Base-by-base conservation (phyloP, 805 yeast genomes). In the Candida adriatica region DNA sequence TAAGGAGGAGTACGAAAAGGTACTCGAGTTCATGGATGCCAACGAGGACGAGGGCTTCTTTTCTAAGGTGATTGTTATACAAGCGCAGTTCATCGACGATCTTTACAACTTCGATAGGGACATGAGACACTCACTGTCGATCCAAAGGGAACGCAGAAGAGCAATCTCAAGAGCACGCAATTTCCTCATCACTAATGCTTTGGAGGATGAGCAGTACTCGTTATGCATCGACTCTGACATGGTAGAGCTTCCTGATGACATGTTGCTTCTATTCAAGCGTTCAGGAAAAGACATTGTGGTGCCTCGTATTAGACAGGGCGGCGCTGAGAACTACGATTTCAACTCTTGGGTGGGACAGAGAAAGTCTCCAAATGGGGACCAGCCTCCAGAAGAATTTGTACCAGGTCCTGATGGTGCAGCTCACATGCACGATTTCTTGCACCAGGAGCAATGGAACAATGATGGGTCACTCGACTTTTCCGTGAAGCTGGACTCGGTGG, bases 401-500 rank as follows among this genome's bases (percentile, higher is more conserved):
- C 64, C 64, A 2, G 33, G 35, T 9, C 51, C 51, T 13, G 45
- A 34, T 6, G 30, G 35, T 3, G 54, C 50, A 22, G 24, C 27
- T 15, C 48, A 31, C 19, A 51, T 57, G 41, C 42, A 38, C 13
- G 41, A 35, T 20, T 34, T 51, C 8, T 5, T 23, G 24, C 16
- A 35, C 11, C 28, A 21, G 4, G 29, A 34, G 16, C 26, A 17
- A 13, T 37, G 31, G 30, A 38, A 34, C 9, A 38, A 42, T 29
- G 19, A 25, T 9, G 40, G 34, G 3, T 21, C 30, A 11, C 18
- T 30, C 2, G 35, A 31, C 10, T 39, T 45, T 29, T 7, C 38
- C 0, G 51, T 57, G 3, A 46, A 47, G 18, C 39, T 70, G 16
- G 73, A 68, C 39, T 66, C 73, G 3, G 76, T 70, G 8, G 75